Base-by-base conservation (phyloP, 2,329 filamentous ascomycete species). In the Fusarium solani-melongenae region DNA sequence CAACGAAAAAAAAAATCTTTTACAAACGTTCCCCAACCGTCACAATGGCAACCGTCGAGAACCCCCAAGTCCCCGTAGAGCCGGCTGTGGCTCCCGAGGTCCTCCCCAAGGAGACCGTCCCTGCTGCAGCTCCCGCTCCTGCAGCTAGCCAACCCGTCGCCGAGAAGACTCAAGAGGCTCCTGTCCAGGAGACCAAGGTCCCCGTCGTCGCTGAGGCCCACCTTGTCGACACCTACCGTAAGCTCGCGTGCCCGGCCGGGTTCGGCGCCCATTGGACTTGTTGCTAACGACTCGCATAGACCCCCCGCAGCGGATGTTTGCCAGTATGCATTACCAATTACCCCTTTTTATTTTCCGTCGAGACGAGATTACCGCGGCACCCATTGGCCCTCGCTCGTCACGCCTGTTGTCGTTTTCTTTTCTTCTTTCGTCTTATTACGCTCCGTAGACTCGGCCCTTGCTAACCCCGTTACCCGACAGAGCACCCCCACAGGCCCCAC, bases 121-220 rank as follows among this genome's bases (percentile, higher is more conserved):
- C 72, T 36, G 67, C 70, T 56, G 69, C 65, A 36, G 49, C 41
- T 70, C 72, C 73, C 33, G 68, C 71, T 31, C 73, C 64, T 39
- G 61, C 68, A 66, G 73, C 73, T 51, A 61, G 34, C 44, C 69
- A 71, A 39, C 65, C 70, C 36, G 55, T 68, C 55, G 49, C 64
- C 29, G 53, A 66, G 44, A 75, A 55, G 51, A 49, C 56, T 61
- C 57, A 62, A 22, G 38, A 44, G 36, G 31, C 46, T 61, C 33
- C 44, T n/a, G 27, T 39, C 38, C 36, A 70, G 56, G 58, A 82
- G 72, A 76, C 76, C 79, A 88, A 86, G 81, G 80, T 77, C 76
- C 89, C 88, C 56, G 91, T 93, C 78, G 92, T 95, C 78, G 87
- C 88, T 70, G 93, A 95, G 87, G 92, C 93, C 79, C 92, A 94